Evolutionary conservation across 176 grass and related monocot genomes (phyloP).

Genomic region (Themeda triandra): DNA sequence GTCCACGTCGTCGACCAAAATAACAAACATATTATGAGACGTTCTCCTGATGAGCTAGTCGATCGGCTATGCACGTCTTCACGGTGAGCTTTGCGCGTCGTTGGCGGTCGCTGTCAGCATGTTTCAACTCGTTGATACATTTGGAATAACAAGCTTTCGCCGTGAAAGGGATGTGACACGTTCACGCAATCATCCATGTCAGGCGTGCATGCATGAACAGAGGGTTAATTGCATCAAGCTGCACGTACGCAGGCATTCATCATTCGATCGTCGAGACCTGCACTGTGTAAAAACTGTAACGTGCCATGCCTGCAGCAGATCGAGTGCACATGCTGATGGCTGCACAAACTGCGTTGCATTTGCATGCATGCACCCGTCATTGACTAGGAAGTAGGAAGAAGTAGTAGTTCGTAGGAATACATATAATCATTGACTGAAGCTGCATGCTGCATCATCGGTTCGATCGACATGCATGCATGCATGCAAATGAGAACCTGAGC

Average conservation of each 20-base stretch:
- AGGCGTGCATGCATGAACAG: background rate
- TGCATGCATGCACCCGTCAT: no score
- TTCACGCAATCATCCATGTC: conserved; percentile 3
- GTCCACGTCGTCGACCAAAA: no score
- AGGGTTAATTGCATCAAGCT: background rate
- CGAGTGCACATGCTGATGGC: no score
- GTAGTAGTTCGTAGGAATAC: no score
- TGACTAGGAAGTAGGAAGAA: no score
- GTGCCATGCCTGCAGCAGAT: background rate
- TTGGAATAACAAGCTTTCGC: conserved; percentile 40
- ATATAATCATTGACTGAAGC: background rate
- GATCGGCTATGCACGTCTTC: no score
- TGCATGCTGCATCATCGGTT: background rate
- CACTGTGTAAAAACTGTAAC: background rate
- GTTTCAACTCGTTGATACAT: conserved; percentile 23
- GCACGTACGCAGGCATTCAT: background rate
- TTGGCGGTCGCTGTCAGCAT: conserved; percentile 12
- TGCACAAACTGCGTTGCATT: no score
- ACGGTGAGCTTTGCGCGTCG: background rate
- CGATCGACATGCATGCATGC: background rate
- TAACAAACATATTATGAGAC: no score
- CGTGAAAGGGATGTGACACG: conserved; percentile 39
- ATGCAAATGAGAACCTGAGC: background rate
- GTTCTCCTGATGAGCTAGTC: no score
- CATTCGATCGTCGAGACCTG: background rate